Evolutionary conservation across 140 eudicot genomes (phyloP).

Genomic region (Flaveria floridana): DNA sequence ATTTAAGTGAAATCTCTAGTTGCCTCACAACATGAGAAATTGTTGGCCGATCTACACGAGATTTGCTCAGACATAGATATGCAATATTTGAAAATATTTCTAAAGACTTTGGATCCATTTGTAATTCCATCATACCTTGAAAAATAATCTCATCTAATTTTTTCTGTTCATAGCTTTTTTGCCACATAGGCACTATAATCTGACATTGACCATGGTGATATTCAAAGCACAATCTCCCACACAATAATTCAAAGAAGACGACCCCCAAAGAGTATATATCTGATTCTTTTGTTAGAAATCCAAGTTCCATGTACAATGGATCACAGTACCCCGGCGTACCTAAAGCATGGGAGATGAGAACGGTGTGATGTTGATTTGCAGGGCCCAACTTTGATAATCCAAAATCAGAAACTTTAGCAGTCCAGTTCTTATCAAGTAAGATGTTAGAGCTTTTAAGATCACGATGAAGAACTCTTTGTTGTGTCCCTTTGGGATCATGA

Average conservation of each 20-base stretch:
- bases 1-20: not conserved
- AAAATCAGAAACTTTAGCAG: not conserved
- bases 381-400: conserved; percentile 6
- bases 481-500: conserved; percentile 2
- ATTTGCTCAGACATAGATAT: not conserved
- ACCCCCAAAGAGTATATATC: not conserved
- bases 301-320: not conserved
- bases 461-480: conserved; percentile 11
- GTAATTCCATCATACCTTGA: not conserved
- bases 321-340: not conserved
- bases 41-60: not conserved
- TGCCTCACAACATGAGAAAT: not conserved
- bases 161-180: not conserved
- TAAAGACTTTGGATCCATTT: not conserved
- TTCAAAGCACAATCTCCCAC: conserved; percentile 3
- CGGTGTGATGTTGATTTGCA: not conserved
- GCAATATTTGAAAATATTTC: not conserved
- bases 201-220: not conserved
- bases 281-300: not conserved
- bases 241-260: not conserved
- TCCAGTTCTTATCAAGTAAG: not conserved
- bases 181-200: not conserved
- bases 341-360: not conserved
- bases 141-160: not conserved
- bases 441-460: conserved; percentile 7